These are phyloP conservation scores for Pestalotiopsis sp. DNA, from an alignment of 2,329 filamentous ascomycete genomes.

Conservation along the genomic window DNA sequence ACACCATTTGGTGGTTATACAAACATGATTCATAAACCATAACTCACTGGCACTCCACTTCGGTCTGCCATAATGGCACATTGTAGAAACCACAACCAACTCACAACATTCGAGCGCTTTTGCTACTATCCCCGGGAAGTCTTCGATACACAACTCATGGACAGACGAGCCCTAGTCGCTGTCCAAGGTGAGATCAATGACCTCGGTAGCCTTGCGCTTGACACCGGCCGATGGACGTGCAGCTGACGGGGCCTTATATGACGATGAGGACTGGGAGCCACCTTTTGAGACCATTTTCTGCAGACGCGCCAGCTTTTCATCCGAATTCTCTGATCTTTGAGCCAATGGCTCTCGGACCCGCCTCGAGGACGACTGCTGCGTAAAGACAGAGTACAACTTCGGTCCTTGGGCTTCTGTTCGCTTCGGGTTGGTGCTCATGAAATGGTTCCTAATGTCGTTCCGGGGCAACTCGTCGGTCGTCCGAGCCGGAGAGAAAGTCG, in stretches of 20 bases:
- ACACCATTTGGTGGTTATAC: not conserved
- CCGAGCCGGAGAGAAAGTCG: not conserved
- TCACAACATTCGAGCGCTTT: not conserved
- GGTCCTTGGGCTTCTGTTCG: too few relatives aligned
- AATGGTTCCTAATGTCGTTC: too few relatives aligned
- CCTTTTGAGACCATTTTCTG: not conserved
- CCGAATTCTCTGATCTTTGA: not conserved
- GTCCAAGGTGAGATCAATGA: slow-evolving; percentile 22
- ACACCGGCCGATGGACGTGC: slow-evolving; percentile 9
- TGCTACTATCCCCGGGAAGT: not conserved
- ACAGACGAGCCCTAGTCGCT: not conserved
- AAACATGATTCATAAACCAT: not conserved
- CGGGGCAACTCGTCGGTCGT: too few relatives aligned
- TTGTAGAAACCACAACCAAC: not conserved
- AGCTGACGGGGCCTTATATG: not conserved
- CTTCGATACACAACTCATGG: not conserved
- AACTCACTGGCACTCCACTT: not conserved
- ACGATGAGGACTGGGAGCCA: not conserved
- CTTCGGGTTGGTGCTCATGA: too few relatives aligned
- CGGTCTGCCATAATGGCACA: not conserved
- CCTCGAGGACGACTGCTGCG: too few relatives aligned
- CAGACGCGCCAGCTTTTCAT: not conserved
- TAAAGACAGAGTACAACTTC: too few relatives aligned
- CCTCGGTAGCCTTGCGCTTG: slow-evolving; percentile 22
- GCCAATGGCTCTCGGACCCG: not conserved